phyloP scores from a whole-genome alignment of 495 filamentous ascomycete species.

The Tuber indicum region DNA sequence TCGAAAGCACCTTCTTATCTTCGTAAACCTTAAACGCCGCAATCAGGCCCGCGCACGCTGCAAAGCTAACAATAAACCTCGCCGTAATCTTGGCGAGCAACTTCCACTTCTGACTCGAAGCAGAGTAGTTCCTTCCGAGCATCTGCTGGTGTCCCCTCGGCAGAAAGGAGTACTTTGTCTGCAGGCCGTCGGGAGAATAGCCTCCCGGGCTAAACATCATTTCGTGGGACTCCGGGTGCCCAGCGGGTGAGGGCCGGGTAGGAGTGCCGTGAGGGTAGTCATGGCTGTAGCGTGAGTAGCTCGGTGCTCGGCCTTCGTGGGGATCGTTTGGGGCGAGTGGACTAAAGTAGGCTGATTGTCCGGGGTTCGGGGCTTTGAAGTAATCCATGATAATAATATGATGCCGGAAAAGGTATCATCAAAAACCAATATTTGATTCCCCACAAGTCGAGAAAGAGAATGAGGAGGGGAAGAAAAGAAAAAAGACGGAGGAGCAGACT shows the following conservation, averaged over 20 bases:
- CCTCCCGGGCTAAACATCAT: background rate
- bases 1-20: conserved; percentile 12
- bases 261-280: background rate
- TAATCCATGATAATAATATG: background rate
- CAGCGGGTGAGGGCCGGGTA: background rate
- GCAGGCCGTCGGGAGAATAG: background rate
- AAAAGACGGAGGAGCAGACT: background rate
- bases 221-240: background rate
- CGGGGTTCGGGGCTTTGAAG: background rate
- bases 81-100: conserved; percentile 1
- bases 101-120: background rate
- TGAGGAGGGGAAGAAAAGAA: background rate
- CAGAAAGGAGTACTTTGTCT: background rate
- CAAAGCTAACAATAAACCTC: conserved; percentile 19
- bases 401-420: background rate
- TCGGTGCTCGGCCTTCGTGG: background rate
- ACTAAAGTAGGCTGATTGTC: background rate
- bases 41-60: conserved; percentile 14
- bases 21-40: conserved; percentile 18
- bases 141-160: background rate
- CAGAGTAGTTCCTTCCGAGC: background rate
- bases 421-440: background rate
- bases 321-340: background rate
- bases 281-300: background rate
- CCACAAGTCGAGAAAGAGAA: background rate